These are phyloP conservation scores for Botrytis medusae DNA, from an alignment of 2,329 filamentous ascomycete species.

Conservation along the genomic window DNA sequence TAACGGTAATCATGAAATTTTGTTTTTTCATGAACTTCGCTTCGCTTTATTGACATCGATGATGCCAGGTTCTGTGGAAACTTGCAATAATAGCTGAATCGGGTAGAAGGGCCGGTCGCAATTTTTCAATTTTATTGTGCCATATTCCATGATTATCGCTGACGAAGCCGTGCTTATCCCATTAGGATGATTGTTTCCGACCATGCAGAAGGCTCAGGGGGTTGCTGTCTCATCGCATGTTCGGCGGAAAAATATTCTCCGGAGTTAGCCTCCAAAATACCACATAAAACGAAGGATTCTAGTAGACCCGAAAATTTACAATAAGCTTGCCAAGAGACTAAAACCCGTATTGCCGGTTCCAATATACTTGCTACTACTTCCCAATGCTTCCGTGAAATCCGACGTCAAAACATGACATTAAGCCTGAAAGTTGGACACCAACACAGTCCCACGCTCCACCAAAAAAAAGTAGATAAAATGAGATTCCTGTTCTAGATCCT, in stretches of 20 bases:
- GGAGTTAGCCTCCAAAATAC: neutral
- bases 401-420: neutral
- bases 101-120: constrained; percentile 15
- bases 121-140: neutral
- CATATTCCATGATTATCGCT: neutral
- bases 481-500: neutral
- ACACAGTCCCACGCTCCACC: neutral
- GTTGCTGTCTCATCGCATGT: neutral
- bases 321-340: neutral
- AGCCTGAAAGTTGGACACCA: neutral
- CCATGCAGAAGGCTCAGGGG: neutral
- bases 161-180: neutral
- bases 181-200: neutral
- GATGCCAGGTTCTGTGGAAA: neutral
- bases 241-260: constrained; percentile 1
- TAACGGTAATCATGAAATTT: neutral
- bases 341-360: neutral
- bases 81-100: neutral
- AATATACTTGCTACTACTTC: neutral
- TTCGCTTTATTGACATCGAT: neutral
- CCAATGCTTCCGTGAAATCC: neutral
- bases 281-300: neutral
- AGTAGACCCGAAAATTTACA: neutral
- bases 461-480: neutral
- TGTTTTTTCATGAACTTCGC: neutral